phyloP scores from a whole-genome alignment of 768 basidiomycete genomes.

The Mrakia gelida region DNA sequence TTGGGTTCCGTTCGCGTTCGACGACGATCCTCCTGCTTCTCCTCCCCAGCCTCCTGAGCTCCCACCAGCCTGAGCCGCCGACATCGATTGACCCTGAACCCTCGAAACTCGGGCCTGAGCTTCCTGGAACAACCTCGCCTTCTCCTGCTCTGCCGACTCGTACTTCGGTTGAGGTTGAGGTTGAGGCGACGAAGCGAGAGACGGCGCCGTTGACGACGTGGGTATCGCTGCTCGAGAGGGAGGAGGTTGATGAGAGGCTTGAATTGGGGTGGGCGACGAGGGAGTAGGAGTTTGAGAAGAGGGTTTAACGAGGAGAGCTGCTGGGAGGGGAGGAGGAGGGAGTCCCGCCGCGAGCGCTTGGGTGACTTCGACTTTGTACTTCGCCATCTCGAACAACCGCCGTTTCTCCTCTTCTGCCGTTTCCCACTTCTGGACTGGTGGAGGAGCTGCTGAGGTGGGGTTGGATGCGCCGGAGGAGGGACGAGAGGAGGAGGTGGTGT shows the following conservation, averaged over 20 bases:
- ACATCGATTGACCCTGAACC: background rate
- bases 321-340: constrained; percentile 5
- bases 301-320: constrained; percentile 3
- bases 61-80: background rate
- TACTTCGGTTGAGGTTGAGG: background rate
- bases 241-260: background rate
- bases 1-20: background rate
- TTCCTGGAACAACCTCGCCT: constrained; percentile 15
- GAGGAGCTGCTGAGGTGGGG: background rate
- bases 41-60: background rate
- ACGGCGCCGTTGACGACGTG: background rate
- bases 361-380: constrained; percentile 17
- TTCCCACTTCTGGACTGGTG: constrained; percentile 6
- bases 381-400: constrained; percentile 22
- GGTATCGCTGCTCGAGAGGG: background rate
- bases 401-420: constrained; percentile 24
- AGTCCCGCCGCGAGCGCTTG: constrained; percentile 7
- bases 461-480: background rate
- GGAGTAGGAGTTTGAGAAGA: background rate
- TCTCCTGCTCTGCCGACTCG: constrained; percentile 25
- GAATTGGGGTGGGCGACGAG: background rate
- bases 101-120: constrained; percentile 15
- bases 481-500: background rate
- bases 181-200: background rate
- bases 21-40: background rate